Evolutionary conservation across 1,139 yeast species (phyloP).

Genomic region (Blastobotrys indianensis): DNA sequence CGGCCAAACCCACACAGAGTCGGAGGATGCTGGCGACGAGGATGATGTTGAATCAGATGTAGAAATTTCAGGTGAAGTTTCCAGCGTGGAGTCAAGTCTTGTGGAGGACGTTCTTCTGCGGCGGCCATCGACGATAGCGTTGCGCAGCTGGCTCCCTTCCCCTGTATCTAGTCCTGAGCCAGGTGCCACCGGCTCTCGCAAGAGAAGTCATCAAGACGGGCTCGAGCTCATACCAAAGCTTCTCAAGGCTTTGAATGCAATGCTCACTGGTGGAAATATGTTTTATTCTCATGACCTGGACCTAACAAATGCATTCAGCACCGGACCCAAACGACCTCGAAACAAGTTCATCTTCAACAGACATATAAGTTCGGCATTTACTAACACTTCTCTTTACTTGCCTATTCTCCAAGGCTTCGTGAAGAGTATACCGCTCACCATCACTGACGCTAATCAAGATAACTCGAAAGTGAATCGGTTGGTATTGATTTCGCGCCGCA

Average conservation of each 20-base stretch:
- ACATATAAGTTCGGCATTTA: constrained; percentile 24
- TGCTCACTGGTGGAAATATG: constrained; percentile 15
- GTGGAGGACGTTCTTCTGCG: constrained; percentile 15
- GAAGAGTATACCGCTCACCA: constrained; percentile 20
- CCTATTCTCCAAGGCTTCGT: constrained; percentile 38
- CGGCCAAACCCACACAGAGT: background rate
- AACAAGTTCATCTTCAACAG: constrained; percentile 33
- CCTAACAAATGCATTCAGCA: constrained; percentile 15
- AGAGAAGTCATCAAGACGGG: background rate
- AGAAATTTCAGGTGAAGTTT: background rate
- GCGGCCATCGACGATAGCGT: constrained; percentile 7
- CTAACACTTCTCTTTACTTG: constrained; percentile 22
- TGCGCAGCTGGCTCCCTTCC: constrained; percentile 9
- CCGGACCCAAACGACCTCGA: constrained; percentile 7
- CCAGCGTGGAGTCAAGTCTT: constrained; percentile 5
- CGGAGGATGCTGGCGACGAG: constrained; percentile 2
- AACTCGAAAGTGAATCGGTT: constrained; percentile 10
- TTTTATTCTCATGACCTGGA: constrained; percentile 25
- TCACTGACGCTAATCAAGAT: background rate
- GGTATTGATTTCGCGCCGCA: constrained; percentile 35
- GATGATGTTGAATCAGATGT: constrained; percentile 1
- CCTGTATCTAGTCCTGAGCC: constrained; percentile 1
- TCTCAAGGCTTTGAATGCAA: constrained; percentile 11
- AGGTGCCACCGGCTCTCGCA: background rate
- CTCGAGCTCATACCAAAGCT: constrained; percentile 17